These are phyloP conservation scores for Ophiostoma quercus DNA, from an alignment of 2,329 filamentous ascomycete genomes.

Conservation along the genomic window DNA sequence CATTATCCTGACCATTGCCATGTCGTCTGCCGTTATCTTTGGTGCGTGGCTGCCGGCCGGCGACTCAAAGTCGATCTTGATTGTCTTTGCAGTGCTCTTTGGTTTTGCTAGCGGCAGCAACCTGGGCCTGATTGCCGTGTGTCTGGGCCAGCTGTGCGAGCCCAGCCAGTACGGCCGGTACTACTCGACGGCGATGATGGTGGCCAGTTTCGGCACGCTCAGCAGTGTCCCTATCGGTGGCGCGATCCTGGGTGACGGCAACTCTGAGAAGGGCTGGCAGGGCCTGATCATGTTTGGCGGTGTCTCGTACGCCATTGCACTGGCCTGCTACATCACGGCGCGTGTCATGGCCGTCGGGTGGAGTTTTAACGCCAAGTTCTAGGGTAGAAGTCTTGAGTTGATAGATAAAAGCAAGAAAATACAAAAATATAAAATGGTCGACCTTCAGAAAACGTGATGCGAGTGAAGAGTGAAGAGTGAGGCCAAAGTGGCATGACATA, in stretches of 20 bases:
- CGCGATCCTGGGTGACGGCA: constrained; percentile 34
- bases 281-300: constrained; percentile 40
- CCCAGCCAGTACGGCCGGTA: constrained; percentile 62
- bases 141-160: constrained; percentile 73
- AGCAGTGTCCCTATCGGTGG: constrained; percentile 45
- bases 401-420: background rate
- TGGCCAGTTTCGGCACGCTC: constrained; percentile 66
- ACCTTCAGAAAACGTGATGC: too few species aligned
- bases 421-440: background rate
- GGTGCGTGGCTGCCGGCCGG: constrained; percentile 66
- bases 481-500: constrained; percentile 1
- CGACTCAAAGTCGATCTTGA: constrained; percentile 50
- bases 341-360: constrained; percentile 38
- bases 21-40: constrained; percentile 52
- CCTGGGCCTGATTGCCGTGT: constrained; percentile 73
- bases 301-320: constrained; percentile 34
- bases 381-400: background rate
- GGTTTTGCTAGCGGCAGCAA: constrained; percentile 77
- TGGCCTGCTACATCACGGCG: constrained; percentile 34
- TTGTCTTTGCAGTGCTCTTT: constrained; percentile 66
- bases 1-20: constrained; percentile 61
- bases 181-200: constrained; percentile 70
- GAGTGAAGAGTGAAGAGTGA: background rate
- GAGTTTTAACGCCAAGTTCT: constrained; percentile 32
- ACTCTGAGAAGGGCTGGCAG: constrained; percentile 34